phyloP scores from a whole-genome alignment of 495 filamentous ascomycete species.

The Aspergillus biplanus region DNA sequence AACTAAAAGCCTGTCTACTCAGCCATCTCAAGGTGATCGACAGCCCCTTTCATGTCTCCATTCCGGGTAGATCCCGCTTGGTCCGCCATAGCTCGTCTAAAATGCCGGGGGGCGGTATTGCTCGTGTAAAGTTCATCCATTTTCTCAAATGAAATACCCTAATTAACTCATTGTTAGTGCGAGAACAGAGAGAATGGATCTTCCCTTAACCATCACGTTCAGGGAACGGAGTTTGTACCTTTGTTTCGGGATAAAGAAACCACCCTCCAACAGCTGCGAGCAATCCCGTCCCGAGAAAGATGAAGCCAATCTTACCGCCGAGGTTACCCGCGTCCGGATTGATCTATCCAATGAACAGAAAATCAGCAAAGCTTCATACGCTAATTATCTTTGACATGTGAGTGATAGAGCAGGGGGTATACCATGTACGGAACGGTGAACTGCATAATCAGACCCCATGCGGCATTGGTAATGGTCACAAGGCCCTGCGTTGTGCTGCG shows the following conservation, averaged over 20 bases:
- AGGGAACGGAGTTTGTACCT: neutral
- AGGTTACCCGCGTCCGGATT: slow-evolving; percentile 27
- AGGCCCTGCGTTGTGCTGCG: slow-evolving; percentile 27
- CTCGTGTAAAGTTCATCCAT: slow-evolving; percentile 4
- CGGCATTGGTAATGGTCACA: slow-evolving; percentile 28
- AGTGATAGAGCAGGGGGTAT: too few species aligned
- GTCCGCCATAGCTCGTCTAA: neutral
- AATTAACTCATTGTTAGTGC: too few species aligned
- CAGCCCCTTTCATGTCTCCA: neutral
- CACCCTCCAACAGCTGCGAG: slow-evolving; percentile 26
- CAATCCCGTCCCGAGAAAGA: slow-evolving; percentile 24
- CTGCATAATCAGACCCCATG: slow-evolving; percentile 28
- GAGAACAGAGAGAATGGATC: too few species aligned
- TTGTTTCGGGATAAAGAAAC: slow-evolving; percentile 29
- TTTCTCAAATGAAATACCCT: slow-evolving; percentile 2
- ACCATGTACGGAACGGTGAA: slow-evolving; percentile 33
- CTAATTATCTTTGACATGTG: too few species aligned
- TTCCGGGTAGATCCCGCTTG: neutral
- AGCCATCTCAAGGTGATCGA: too few species aligned
- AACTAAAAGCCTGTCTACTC: too few species aligned
- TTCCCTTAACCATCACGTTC: neutral
- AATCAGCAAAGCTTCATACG: too few species aligned
- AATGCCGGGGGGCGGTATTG: neutral
- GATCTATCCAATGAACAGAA: slow-evolving; percentile 17
- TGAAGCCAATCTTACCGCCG: slow-evolving; percentile 27